Evolutionary conservation across 2,329 filamentous ascomycete genomes (phyloP).

Genomic region (Penicillium verrucosum): DNA sequence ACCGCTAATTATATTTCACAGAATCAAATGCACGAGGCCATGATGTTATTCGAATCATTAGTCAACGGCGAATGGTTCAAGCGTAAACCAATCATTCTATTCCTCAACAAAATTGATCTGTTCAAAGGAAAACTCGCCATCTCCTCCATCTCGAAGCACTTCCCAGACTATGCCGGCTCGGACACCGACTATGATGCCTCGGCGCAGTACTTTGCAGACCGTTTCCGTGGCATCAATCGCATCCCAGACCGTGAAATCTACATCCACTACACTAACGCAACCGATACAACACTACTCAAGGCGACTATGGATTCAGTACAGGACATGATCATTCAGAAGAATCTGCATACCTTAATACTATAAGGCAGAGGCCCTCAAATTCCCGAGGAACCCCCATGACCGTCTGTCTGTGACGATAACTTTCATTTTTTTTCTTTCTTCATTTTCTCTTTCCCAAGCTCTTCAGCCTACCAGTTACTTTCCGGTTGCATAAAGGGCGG

Average conservation of each 20-base stretch:
- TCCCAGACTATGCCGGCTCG: slow-evolving; percentile 74
- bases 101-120: slow-evolving; percentile 84
- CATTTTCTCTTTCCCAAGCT: slow-evolving; percentile 14
- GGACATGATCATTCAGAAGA: slow-evolving; percentile 83
- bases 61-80: slow-evolving; percentile 85
- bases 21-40: slow-evolving; percentile 89
- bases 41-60: slow-evolving; percentile 84
- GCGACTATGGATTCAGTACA: slow-evolving; percentile 84
- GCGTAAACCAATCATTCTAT: slow-evolving; percentile 75
- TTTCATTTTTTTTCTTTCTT: slow-evolving; percentile 14
- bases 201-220: slow-evolving; percentile 77
- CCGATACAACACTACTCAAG: slow-evolving; percentile 71
- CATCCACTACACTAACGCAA: slow-evolving; percentile 59
- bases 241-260: slow-evolving; percentile 57
- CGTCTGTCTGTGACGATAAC: slow-evolving; percentile 20
- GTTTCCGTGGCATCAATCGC: slow-evolving; percentile 73
- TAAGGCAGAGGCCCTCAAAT: slow-evolving; percentile 34
- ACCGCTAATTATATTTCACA: slow-evolving; percentile 34
- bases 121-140: slow-evolving; percentile 72
- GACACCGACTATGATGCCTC: slow-evolving; percentile 69
- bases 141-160: slow-evolving; percentile 70
- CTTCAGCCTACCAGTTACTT: slow-evolving; percentile 19
- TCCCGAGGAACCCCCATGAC: slow-evolving; percentile 20
- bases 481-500: slow-evolving; percentile 29
- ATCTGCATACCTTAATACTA: slow-evolving; percentile 74